Conservation (phyloP, 345 rosid species). For the Excoecaria agallocha region DNA sequence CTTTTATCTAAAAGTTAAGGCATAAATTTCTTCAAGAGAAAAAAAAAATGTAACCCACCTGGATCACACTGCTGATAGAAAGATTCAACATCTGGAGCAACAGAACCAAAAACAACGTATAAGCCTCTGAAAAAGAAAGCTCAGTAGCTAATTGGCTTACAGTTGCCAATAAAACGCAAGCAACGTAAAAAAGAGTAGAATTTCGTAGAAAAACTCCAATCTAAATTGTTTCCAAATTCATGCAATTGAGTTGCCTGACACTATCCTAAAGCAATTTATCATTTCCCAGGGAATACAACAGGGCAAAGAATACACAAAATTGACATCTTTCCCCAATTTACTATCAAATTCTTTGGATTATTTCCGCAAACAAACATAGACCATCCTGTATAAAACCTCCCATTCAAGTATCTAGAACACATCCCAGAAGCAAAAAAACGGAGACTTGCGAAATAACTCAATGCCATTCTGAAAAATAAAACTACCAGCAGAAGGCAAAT, state of each 20-base stretch:
- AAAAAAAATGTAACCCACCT: conserved; percentile 11
- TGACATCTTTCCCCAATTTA: too few relatives aligned
- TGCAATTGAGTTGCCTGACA: too few relatives aligned
- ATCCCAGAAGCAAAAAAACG: neutral
- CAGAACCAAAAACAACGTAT: neutral
- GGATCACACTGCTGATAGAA: conserved; percentile 29
- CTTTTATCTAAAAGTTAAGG: neutral
- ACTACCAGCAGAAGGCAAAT: too few relatives aligned
- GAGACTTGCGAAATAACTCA: too few relatives aligned
- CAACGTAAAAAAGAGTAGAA: neutral
- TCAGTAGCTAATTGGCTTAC: neutral
- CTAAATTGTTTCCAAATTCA: too few relatives aligned
- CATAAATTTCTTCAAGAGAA: neutral
- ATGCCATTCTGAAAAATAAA: too few relatives aligned
- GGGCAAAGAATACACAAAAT: too few relatives aligned
- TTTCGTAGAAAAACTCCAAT: too few relatives aligned
- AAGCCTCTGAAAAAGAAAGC: neutral
- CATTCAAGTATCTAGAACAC: neutral
- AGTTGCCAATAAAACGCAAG: neutral
- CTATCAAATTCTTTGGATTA: neutral
- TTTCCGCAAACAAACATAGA: neutral
- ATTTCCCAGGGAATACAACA: too few relatives aligned
- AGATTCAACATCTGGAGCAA: conserved; percentile 24
- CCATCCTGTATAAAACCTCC: neutral
- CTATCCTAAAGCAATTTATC: too few relatives aligned